Evolutionary conservation across 2,329 filamentous ascomycete species (phyloP), one percentile per base, ranked within the genome.

Genomic region (Ceratocystis cacaofunesta): DNA sequence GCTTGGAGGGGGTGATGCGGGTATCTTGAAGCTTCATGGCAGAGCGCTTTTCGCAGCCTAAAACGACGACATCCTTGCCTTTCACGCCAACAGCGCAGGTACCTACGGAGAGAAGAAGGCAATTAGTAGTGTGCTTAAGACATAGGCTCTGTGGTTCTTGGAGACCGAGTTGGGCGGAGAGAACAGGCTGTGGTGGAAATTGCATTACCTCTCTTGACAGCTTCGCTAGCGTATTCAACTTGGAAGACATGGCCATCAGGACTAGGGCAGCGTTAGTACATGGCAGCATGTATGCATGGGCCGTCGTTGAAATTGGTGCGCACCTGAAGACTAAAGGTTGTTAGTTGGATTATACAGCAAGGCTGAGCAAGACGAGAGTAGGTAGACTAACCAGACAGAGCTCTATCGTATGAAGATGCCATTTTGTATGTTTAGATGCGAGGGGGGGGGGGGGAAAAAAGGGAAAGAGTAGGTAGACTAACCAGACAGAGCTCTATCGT

Each of bases 21-120:
- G 95, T 99, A 78, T 99, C 94, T 82, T 99, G 94, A 68, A 99
- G 86, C 80, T 99, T 99, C 89, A 99, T 96, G 43, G 94, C 94
- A 64, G 94, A 97, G 72, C 92, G 86, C 84, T 99, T 99, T 80
- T 99, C 94, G 78, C 94, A 99, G 72, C 94, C 94, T 62, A 99
- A 82, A 36, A 99, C 94, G 44, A 99, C 94, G 69, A 97, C 89
- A 75, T 95, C 89, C 72, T 84, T 82, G 72, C 94, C 94, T 80
- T 99, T 99, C 71, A 99, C 92, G 71, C 92, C 94, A 65, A 99
- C 94, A 61, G 95, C 94, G 79, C 94, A 99, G 72, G 94, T 99
- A 78, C 91, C 90, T 95, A 65, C 68, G 61, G 57, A 67, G 62
- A 48, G 67, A 67, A 32, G 46, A 30, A 32, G 36, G 36, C 36